Base-by-base conservation (phyloP, 2,329 filamentous ascomycete genomes). In the Penicillium oxalicum region DNA sequence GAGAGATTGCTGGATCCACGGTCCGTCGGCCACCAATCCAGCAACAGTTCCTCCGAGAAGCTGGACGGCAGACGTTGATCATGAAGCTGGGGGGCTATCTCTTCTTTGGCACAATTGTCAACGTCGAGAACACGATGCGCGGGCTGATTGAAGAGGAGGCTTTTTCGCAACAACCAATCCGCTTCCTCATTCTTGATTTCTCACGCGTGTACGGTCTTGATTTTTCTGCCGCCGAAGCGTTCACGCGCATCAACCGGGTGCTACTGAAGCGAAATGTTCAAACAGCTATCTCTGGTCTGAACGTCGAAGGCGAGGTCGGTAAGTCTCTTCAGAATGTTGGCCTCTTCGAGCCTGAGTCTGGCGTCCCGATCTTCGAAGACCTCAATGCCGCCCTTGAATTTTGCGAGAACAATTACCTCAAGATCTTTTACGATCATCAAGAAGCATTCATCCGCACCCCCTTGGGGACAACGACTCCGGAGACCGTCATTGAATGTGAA, bases 61-160 rank as follows among this genome's bases (percentile, higher is more conserved):
- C 93, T 12, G 91, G 91, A 3, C 80, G 82, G 29, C 93, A 98
- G 65, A 93, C 94, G 32, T 86, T 88, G 50, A 84, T 97, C 43
- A 86, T 95, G 61, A 97, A 97, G 68, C 78, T 98, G 12, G 86
- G 87, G 0, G 91, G 93, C 0, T 97, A 91, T 63, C 80, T 98
- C n/a, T 98, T 98, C 75, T 98, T 98, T 59, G 93, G 93, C 12
- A 97, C 91, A 2, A 95, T 98, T 56, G 91, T 96, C 45, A 89
- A 88, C 41, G 91, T 98, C 0, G 93, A 98, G 68, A 87, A 88
- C 54, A 86, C 86, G 55, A 91, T 97, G 52, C 82, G 91, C 24
- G 82, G 78, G 4, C 73, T 97, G 29, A 84, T 97, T 40, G 84
- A 91, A 27, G 89, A 95, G 28, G 84, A 91, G 52, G 80, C 83